Conservation (phyloP, 306 rosid genomes). For the apple (Malus domestica) region ASM211411v1 NC_041800.1:22432233-22432732, state of each 20-base stretch:
- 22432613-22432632: conserved; percentile 10
- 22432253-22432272: neutral
- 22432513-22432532: conserved; percentile 26
- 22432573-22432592: conserved; percentile 42
- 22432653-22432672: neutral
- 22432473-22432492: neutral
- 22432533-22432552: conserved; percentile 32
- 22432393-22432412: neutral
- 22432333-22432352: conserved; percentile 7
- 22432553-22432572: conserved; percentile 24
- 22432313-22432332: conserved; percentile 17
- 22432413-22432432: neutral
- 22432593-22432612: conserved; percentile 75
- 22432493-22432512: conserved; percentile 25
- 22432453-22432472: neutral
- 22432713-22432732: neutral
- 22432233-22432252: conserved; percentile 13
- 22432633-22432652: neutral
- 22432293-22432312: conserved; percentile 74
- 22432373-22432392: neutral
- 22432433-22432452: neutral
- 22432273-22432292: conserved; percentile 71
- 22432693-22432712: neutral
- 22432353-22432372: neutral
- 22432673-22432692: neutral